Conservation (phyloP, 176 grass and related monocot species). For the Thalia dealbata region DNA sequence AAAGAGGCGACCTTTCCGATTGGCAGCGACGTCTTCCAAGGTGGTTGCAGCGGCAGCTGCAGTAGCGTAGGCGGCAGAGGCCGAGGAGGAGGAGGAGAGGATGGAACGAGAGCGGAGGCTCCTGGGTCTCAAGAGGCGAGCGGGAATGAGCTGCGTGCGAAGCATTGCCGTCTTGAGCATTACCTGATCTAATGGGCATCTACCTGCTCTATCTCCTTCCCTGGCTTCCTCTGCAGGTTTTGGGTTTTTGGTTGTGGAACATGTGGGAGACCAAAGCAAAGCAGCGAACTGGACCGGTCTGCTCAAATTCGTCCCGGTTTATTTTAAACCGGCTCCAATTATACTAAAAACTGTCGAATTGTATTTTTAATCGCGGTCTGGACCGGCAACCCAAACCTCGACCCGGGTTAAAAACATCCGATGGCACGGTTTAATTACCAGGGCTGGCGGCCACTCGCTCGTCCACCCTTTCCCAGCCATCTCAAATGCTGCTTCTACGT, state of each 20-base stretch:
- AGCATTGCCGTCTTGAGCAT: neutral
- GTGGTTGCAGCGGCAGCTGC: conserved; percentile 8
- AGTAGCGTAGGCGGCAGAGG: conserved; percentile 6
- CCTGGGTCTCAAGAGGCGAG: conserved; percentile 23
- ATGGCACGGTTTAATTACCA: neutral
- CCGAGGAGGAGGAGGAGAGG: conserved; percentile 29
- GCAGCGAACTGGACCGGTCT: too few species aligned
- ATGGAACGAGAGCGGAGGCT: neutral
- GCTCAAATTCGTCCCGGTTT: too few species aligned
- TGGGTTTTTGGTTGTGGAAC: too few species aligned
- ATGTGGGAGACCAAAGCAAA: too few species aligned
- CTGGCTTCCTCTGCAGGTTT: neutral
- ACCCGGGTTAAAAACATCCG: too few species aligned
- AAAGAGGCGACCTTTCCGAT: conserved; percentile 51
- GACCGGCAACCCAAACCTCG: too few species aligned
- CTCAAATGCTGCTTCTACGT: neutral
- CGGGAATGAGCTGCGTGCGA: conserved; percentile 13
- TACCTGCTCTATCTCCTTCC: neutral
- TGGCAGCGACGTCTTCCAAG: conserved; percentile 65
- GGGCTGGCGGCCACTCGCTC: neutral
- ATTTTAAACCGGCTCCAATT: too few species aligned
- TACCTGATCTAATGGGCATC: neutral
- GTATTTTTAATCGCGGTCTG: too few species aligned
- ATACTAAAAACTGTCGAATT: too few species aligned
- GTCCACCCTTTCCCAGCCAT: neutral